Evolutionary conservation across 495 filamentous ascomycete genomes (phyloP).

Genomic region (Xylaria longipes): DNA sequence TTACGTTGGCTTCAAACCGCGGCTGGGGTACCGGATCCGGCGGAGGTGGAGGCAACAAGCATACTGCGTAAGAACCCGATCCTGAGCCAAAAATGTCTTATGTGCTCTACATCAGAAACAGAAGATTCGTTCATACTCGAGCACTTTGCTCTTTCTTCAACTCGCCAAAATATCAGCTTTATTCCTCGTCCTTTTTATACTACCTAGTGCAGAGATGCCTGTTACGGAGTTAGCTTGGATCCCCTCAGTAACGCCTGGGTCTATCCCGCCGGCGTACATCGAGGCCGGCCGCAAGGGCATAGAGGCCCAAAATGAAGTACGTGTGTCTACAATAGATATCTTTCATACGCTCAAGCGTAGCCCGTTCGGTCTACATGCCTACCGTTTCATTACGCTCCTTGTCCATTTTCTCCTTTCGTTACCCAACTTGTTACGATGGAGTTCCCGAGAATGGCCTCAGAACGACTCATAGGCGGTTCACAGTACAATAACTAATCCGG

Average conservation of each 20-base stretch:
- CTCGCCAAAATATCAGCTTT: background rate
- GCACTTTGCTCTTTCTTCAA: background rate
- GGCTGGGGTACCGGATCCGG: no score
- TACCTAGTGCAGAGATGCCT: slow-evolving; percentile 19
- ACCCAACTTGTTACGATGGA: background rate
- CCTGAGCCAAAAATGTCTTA: background rate
- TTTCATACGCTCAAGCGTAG: background rate
- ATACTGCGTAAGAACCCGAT: slow-evolving; percentile 10
- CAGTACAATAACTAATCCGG: background rate
- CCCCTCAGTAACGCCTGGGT: slow-evolving; percentile 12
- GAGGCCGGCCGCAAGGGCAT: background rate
- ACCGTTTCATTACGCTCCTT: no score
- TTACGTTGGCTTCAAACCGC: background rate
- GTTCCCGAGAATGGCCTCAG: background rate
- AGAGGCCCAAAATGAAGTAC: slow-evolving; percentile 9
- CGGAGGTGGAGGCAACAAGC: slow-evolving; percentile 19
- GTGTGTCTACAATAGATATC: background rate
- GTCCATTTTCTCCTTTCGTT: background rate
- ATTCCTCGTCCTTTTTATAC: background rate
- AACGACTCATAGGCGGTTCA: background rate
- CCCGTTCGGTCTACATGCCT: background rate
- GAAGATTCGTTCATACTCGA: background rate
- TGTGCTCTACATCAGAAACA: background rate
- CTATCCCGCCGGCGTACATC: slow-evolving; percentile 2
- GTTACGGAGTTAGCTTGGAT: slow-evolving; percentile 26